These are phyloP conservation scores for Polychytrium aggregatum DNA, from an alignment of 192 early-diverging fungal genomes.

Conservation along the genomic window DNA sequence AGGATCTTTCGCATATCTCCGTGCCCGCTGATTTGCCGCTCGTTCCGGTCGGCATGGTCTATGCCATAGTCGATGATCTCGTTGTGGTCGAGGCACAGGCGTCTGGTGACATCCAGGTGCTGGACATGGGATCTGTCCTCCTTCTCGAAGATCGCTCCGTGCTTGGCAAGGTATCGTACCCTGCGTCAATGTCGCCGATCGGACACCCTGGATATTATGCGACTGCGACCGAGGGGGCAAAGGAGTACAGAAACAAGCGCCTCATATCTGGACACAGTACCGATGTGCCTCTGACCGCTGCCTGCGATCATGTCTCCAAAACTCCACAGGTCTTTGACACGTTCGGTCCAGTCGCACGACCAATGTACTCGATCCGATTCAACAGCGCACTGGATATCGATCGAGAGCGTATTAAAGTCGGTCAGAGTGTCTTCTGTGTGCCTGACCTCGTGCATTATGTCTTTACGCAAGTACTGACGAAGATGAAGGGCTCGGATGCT, in stretches of 20 bases:
- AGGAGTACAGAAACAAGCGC: too few species aligned
- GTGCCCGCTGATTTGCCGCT: constrained; percentile 43
- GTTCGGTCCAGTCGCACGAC: constrained; percentile 78
- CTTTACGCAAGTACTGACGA: constrained; percentile 47
- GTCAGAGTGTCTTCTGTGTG: constrained; percentile 47
- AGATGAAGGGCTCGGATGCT: constrained; percentile 78
- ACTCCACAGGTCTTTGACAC: constrained; percentile 65
- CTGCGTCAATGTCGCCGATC: not conserved
- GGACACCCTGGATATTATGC: constrained; percentile 4
- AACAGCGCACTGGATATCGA: constrained; percentile 51
- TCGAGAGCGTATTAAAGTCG: constrained; percentile 1
- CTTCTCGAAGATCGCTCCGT: constrained; percentile 42
- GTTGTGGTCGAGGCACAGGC: constrained; percentile 52
- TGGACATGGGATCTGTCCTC: constrained; percentile 70
- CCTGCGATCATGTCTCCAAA: not conserved
- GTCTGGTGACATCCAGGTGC: constrained; percentile 37
- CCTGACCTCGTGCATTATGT: constrained; percentile 53
- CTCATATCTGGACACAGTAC: too few species aligned
- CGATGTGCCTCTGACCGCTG: too few species aligned
- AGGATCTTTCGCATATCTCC: constrained; percentile 23
- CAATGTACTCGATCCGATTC: constrained; percentile 76
- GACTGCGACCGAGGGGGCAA: too few species aligned
- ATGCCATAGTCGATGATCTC: constrained; percentile 57
- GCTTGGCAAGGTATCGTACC: constrained; percentile 7
- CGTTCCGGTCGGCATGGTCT: constrained; percentile 49